Percentiles rank a stretch among this genome's conserved stretches.
Evolutionary conservation across 2,329 filamentous ascomycete genomes (phyloP).

Genomic region (Penicillium sp.): DNA sequence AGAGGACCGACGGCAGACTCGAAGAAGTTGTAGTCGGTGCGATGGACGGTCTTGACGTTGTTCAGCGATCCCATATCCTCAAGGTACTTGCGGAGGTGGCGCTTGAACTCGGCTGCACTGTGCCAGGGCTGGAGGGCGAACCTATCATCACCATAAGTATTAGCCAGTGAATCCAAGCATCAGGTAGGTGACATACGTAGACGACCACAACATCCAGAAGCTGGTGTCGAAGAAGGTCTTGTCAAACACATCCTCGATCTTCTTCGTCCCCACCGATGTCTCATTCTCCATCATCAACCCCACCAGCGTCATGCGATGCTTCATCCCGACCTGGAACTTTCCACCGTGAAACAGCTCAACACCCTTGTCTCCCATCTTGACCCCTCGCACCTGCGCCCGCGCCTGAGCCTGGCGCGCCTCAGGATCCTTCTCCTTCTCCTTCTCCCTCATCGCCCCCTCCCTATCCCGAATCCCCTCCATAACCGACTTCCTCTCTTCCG

Average conservation of each 20-base stretch:
- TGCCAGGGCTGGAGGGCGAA: slow-evolving; percentile 31
- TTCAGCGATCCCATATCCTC: slow-evolving; percentile 29
- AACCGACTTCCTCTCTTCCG: slow-evolving; percentile 1
- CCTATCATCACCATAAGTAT: slow-evolving; percentile 1
- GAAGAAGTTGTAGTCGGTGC: slow-evolving; percentile 32
- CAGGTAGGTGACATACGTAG: slow-evolving; percentile 18
- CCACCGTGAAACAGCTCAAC: slow-evolving; percentile 14
- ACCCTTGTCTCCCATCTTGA: slow-evolving; percentile 4
- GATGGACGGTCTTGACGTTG: slow-evolving; percentile 27
- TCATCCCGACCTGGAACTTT: slow-evolving; percentile 19
- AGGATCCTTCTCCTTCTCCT: background rate
- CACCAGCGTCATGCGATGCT: slow-evolving; percentile 26
- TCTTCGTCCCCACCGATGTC: slow-evolving; percentile 32
- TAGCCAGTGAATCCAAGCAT: background rate
- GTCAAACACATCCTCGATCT: slow-evolving; percentile 35
- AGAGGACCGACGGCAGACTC: slow-evolving; percentile 33
- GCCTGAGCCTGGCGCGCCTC: slow-evolving; percentile 20
- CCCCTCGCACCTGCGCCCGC: slow-evolving; percentile 1
- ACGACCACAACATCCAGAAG: slow-evolving; percentile 32
- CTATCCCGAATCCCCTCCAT: slow-evolving; percentile 13
- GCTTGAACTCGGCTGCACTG: slow-evolving; percentile 29
- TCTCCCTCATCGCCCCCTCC: background rate
- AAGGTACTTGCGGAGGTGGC: slow-evolving; percentile 29
- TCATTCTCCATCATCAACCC: slow-evolving; percentile 26
- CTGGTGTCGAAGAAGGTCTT: slow-evolving; percentile 27